phyloP scores from a whole-genome alignment of 2,329 filamentous ascomycete species.

The Trichophyton verrucosum region DNA sequence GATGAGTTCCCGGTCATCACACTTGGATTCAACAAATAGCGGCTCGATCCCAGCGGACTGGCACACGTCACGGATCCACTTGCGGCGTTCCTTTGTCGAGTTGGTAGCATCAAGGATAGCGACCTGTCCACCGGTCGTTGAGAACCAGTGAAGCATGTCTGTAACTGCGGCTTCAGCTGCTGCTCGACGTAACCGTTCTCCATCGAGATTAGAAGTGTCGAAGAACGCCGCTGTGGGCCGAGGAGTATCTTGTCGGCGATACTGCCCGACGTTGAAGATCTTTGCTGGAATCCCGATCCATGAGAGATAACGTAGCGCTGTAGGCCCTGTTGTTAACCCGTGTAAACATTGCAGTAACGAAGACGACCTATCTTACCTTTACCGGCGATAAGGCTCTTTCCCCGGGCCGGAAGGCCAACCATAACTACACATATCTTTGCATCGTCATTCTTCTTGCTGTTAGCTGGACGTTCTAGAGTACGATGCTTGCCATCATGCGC shows the following conservation, averaged over 20 bases:
- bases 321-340: background rate
- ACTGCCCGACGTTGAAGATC: slow-evolving; percentile 95
- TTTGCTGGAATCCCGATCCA: slow-evolving; percentile 92
- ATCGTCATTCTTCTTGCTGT: slow-evolving; percentile 63
- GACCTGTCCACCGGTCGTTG: slow-evolving; percentile 61
- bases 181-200: slow-evolving; percentile 73
- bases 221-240: slow-evolving; percentile 93
- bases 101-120: slow-evolving; percentile 96
- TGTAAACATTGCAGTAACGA: background rate
- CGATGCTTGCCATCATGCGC: background rate
- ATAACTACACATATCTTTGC: slow-evolving; percentile 96
- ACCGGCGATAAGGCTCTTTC: slow-evolving; percentile 94
- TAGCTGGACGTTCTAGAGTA: slow-evolving; percentile 1
- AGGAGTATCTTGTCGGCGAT: slow-evolving; percentile 78
- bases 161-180: slow-evolving; percentile 83
- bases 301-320: slow-evolving; percentile 83
- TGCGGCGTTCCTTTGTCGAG: slow-evolving; percentile 75
- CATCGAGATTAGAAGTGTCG: slow-evolving; percentile 77
- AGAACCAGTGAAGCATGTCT: slow-evolving; percentile 94
- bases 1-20: slow-evolving; percentile 88
- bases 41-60: slow-evolving; percentile 68
- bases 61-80: slow-evolving; percentile 81
- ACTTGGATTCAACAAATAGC: slow-evolving; percentile 92
- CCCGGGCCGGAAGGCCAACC: slow-evolving; percentile 89
- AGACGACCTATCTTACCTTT: slow-evolving; percentile 54